Evolutionary conservation across 108 stramenopile genomes (phyloP).

Genomic region (Stephanodiscus minutulus): DNA sequence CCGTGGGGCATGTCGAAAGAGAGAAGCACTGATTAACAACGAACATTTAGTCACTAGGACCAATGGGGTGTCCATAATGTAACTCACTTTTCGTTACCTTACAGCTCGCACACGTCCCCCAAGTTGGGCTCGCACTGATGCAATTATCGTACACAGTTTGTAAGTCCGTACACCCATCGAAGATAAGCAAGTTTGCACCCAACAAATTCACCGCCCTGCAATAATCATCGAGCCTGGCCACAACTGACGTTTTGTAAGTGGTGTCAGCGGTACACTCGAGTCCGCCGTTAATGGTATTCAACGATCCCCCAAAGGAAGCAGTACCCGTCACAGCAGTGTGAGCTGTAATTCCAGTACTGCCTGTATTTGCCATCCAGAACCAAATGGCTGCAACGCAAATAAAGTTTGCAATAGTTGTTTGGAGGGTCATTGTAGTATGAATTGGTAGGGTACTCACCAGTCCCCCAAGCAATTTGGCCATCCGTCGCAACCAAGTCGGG

Average conservation of each 20-base stretch:
- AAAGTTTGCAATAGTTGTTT: slow-evolving; percentile 5
- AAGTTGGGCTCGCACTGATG: neutral
- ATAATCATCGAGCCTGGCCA: slow-evolving; percentile 19
- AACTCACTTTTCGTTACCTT: neutral
- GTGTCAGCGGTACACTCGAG: slow-evolving; percentile 12
- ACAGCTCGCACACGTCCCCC: slow-evolving; percentile 1
- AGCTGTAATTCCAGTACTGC: slow-evolving; percentile 3
- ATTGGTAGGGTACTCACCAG: too few relatives aligned
- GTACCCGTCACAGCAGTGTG: neutral
- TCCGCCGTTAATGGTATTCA: slow-evolving; percentile 14
- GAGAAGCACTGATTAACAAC: neutral
- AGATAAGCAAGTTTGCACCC: slow-evolving; percentile 5
- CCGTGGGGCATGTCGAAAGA: neutral
- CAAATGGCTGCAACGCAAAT: slow-evolving; percentile 9
- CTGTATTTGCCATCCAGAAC: slow-evolving; percentile 20
- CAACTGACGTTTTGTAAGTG: neutral
- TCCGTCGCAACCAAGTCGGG: slow-evolving; percentile 30
- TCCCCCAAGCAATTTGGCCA: neutral
- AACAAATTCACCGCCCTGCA: slow-evolving; percentile 15
- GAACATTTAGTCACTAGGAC: neutral
- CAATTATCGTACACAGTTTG: slow-evolving; percentile 7
- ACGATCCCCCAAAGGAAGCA: slow-evolving; percentile 24
- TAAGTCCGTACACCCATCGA: slow-evolving; percentile 14
- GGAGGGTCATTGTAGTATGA: too few relatives aligned
- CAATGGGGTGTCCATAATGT: neutral